phyloP scores from a whole-genome alignment of 1,284 basidiomycete species.

The Xerocomus minutiporus region DNA sequence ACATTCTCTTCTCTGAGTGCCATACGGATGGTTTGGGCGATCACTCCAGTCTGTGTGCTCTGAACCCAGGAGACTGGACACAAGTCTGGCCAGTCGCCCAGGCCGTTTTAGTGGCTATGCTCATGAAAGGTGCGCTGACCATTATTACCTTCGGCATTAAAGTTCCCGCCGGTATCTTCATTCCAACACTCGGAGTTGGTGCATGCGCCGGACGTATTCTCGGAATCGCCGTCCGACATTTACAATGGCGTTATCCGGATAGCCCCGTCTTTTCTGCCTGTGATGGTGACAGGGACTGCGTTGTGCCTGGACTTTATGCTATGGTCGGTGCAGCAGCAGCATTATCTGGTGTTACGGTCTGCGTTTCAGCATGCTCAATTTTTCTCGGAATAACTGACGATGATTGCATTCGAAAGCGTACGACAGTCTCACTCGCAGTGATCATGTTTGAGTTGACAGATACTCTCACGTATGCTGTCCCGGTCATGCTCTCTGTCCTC shows the following conservation, averaged over 20 bases:
- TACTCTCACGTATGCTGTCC: constrained; percentile 90
- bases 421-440: constrained; percentile 89
- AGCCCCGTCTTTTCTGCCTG: constrained; percentile 65
- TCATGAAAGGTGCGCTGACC: constrained; percentile 82
- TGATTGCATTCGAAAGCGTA: constrained; percentile 46
- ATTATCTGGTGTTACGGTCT: constrained; percentile 82
- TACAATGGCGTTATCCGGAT: constrained; percentile 66
- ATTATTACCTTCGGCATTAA: constrained; percentile 94
- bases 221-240: constrained; percentile 79
- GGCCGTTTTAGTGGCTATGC: constrained; percentile 68
- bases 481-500: constrained; percentile 87
- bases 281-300: constrained; percentile 59
- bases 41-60: constrained; percentile 69
- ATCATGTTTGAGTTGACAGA: constrained; percentile 99
- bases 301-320: constrained; percentile 84
- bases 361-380: constrained; percentile 19
- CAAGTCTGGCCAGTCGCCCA: constrained; percentile 65
- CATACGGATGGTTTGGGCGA: constrained; percentile 48
- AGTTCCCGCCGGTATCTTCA: constrained; percentile 93
- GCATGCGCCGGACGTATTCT: constrained; percentile 90
- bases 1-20: constrained; percentile 88
- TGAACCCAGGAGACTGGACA: constrained; percentile 51
- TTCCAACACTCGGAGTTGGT: constrained; percentile 95
- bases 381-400: constrained; percentile 10
- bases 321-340: constrained; percentile 91